These are phyloP conservation scores for Abrus precatorius DNA, from an alignment of 306 rosid genomes.

Conservation along the genomic window DNA sequence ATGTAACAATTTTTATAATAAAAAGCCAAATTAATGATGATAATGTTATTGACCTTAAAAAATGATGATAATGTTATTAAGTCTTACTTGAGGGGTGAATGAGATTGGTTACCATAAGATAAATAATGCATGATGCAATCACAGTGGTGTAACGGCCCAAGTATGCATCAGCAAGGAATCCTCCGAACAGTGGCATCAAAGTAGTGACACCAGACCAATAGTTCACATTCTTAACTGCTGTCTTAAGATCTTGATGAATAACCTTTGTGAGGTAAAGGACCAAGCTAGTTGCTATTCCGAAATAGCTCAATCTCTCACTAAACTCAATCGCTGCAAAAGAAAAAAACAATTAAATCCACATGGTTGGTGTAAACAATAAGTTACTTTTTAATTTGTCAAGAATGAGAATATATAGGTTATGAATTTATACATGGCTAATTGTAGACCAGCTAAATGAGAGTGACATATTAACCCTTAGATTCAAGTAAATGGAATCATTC, in stretches of 20 bases:
- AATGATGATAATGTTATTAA: neutral
- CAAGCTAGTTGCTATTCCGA: slow-evolving; percentile 85
- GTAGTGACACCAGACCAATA: slow-evolving; percentile 97
- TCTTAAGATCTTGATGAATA: slow-evolving; percentile 80
- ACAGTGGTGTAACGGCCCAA: slow-evolving; percentile 85
- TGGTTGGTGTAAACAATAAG: neutral
- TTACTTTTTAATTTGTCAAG: neutral
- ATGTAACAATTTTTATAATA: too few species aligned
- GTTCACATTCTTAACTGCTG: slow-evolving; percentile 86
- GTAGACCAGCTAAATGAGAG: neutral
- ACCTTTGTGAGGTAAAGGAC: slow-evolving; percentile 77
- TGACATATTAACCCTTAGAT: neutral
- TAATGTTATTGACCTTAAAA: neutral
- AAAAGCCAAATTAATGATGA: neutral
- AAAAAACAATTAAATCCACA: neutral
- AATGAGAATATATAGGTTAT: neutral
- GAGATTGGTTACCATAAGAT: slow-evolving; percentile 69
- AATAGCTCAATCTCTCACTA: slow-evolving; percentile 95
- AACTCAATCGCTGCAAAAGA: slow-evolving; percentile 82
- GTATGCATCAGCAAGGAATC: slow-evolving; percentile 92
- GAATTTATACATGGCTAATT: neutral
- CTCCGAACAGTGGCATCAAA: slow-evolving; percentile 85
- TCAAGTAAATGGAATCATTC: neutral
- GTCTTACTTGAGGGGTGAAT: neutral
- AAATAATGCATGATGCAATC: slow-evolving; percentile 64